Conservation (phyloP, 163 green algal genomes). For the Chlamydomonas reinhardtii region DNA sequence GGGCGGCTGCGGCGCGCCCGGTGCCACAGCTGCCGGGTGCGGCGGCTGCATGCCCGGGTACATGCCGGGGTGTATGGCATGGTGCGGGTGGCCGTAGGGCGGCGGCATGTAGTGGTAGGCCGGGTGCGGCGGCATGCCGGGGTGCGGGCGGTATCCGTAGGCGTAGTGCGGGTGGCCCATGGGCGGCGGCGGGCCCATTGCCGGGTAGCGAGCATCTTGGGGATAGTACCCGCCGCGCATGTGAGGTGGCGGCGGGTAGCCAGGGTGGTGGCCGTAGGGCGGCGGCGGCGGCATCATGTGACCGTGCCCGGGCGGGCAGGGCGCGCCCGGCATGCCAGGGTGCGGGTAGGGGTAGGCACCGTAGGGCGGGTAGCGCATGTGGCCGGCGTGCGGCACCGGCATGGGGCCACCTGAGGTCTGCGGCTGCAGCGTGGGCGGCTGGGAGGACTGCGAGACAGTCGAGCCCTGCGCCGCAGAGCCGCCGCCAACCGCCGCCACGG, state of each 20-base stretch:
- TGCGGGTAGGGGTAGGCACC: neutral
- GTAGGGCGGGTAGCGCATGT: neutral
- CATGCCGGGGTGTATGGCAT: neutral
- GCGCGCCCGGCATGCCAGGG: neutral
- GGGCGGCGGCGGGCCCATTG: neutral
- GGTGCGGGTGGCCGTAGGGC: conserved; percentile 14
- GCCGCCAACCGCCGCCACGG: no score
- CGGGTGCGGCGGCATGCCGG: conserved; percentile 6
- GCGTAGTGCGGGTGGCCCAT: no score
- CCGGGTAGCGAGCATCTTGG: conserved; percentile 1
- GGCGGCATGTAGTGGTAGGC: conserved; percentile 31
- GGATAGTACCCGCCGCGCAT: conserved; percentile 14
- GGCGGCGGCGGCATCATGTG: conserved; percentile 19
- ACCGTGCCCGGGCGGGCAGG: neutral
- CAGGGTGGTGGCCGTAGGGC: conserved; percentile 3
- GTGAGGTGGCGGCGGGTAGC: conserved; percentile 20
- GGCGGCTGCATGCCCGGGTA: conserved; percentile 37
- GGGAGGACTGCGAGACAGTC: no score
- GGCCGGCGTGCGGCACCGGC: neutral
- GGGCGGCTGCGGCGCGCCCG: neutral
- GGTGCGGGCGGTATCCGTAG: conserved; percentile 13
- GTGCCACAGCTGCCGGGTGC: neutral
- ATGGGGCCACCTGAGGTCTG: neutral
- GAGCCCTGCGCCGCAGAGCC: neutral
- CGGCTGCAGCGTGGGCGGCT: no score